These are phyloP conservation scores for Dendrostoma leiphaemia DNA, from an alignment of 2,329 filamentous ascomycete genomes.

Conservation along the genomic window DNA sequence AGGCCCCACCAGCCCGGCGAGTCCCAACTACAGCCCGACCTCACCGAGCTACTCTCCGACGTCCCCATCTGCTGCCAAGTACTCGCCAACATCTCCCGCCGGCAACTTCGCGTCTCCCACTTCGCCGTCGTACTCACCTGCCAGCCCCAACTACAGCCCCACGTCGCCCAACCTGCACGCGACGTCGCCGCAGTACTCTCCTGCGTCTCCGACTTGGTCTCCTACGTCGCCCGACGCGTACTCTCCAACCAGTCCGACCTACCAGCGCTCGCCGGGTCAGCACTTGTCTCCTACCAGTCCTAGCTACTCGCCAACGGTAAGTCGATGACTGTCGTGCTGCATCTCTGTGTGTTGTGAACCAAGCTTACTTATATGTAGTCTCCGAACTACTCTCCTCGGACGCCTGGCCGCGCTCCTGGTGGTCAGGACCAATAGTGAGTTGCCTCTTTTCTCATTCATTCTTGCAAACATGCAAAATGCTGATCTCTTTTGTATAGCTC, in stretches of 20 bases:
- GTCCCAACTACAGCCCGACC: constrained; percentile 63
- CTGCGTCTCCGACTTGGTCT: constrained; percentile 74
- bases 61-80: constrained; percentile 57
- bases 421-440: constrained; percentile 41
- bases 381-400: constrained; percentile 43
- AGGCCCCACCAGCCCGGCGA: constrained; percentile 49
- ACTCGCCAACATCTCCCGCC: constrained; percentile 69
- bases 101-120: constrained; percentile 69
- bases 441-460: neutral
- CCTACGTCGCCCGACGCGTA: constrained; percentile 68
- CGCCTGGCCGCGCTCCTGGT: constrained; percentile 38
- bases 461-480: neutral
- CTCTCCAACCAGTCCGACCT: constrained; percentile 62
- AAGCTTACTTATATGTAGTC: constrained; percentile 28
- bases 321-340: constrained; percentile 27
- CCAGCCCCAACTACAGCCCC: constrained; percentile 71
- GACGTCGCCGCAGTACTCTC: constrained; percentile 62
- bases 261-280: constrained; percentile 53
- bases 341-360: constrained; percentile 25
- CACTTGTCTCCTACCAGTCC: constrained; percentile 66
- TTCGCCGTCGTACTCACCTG: constrained; percentile 70
- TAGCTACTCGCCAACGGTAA: constrained; percentile 64
- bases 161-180: constrained; percentile 58
- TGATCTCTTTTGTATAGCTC: constrained; percentile 27
- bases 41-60: constrained; percentile 65